Evolutionary conservation across 148 eudicot species (phyloP).

Genomic region (Camellia lanceoleosa): DNA sequence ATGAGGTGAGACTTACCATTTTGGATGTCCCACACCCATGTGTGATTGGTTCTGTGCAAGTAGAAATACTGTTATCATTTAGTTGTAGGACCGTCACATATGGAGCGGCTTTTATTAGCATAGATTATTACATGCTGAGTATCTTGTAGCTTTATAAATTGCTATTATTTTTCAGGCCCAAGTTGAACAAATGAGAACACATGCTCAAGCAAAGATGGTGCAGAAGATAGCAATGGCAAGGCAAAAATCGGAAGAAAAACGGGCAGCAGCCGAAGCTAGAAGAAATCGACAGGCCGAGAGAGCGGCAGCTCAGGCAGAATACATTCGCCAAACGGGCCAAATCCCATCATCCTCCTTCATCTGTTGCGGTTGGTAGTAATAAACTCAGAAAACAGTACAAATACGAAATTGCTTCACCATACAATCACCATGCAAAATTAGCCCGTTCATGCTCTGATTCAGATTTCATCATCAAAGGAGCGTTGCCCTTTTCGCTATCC

Average conservation of each 20-base stretch:
- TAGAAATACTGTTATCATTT: no score
- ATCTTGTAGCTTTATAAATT: no score
- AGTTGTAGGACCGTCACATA: no score
- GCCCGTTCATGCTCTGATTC: constrained; percentile 5
- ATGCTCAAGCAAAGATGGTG: constrained; percentile 84
- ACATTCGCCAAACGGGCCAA: constrained; percentile 80
- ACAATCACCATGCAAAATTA: neutral
- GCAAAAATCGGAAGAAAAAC: constrained; percentile 69
- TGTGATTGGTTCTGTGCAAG: no score
- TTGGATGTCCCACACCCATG: no score
- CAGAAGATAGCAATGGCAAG: constrained; percentile 74
- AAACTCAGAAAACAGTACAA: constrained; percentile 4
- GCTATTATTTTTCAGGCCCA: constrained; percentile 49
- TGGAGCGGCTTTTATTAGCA: no score
- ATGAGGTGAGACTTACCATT: no score
- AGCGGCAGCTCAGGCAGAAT: constrained; percentile 68
- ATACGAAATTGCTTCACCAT: constrained; percentile 4
- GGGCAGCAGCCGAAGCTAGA: constrained; percentile 71
- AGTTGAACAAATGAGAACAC: constrained; percentile 79
- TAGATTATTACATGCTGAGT: no score
- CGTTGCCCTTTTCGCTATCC: constrained; percentile 7
- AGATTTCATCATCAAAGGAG: constrained; percentile 4
- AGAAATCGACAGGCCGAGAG: constrained; percentile 59
- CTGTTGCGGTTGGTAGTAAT: constrained; percentile 73
- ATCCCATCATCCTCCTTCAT: constrained; percentile 50